Evolutionary conservation across 1,284 basidiomycete genomes (phyloP).

Genomic region (Trametes sp.): DNA sequence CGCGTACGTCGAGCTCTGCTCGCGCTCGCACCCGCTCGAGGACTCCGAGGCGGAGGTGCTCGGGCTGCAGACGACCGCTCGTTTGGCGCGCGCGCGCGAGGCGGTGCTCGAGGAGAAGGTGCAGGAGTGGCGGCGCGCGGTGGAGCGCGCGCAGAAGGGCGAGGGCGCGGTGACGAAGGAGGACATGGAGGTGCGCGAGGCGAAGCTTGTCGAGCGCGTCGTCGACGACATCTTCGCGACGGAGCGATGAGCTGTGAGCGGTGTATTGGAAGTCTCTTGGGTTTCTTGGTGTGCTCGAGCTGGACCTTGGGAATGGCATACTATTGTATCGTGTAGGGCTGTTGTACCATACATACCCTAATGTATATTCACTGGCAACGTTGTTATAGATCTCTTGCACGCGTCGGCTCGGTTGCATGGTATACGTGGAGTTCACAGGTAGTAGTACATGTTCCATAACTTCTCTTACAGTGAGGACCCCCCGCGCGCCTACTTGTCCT

Average conservation of each 20-base stretch:
- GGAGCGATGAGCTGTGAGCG: conserved; percentile 7
- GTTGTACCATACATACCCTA: conserved; percentile 28
- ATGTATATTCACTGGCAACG: conserved; percentile 17
- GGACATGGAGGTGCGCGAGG: conserved; percentile 32
- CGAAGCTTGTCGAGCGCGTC: conserved; percentile 30
- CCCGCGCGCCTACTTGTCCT: conserved; percentile 34
- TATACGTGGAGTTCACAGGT: too few relatives aligned
- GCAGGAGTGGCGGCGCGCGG: conserved; percentile 28
- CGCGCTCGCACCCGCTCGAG: conserved; percentile 30
- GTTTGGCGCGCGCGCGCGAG: conserved; percentile 33
- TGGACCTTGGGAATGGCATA: conserved; percentile 16
- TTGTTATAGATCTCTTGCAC: background rate
- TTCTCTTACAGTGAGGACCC: too few relatives aligned
- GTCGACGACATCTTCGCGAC: conserved; percentile 29
- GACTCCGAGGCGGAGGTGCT: conserved; percentile 35
- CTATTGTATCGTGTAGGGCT: conserved; percentile 27
- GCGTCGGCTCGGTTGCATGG: too few relatives aligned
- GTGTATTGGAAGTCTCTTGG: background rate
- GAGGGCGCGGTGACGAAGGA: conserved; percentile 25
- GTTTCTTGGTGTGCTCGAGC: conserved; percentile 16
- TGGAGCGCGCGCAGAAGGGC: conserved; percentile 26
- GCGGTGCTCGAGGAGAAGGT: conserved; percentile 32
- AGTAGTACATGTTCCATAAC: too few relatives aligned
- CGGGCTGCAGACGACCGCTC: conserved; percentile 31
- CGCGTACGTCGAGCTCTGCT: conserved; percentile 34